Percentiles rank a stretch among this genome's conserved stretches.
Evolutionary conservation across 257 asterid species (phyloP).

Genomic region (Solanum neorickii): DNA sequence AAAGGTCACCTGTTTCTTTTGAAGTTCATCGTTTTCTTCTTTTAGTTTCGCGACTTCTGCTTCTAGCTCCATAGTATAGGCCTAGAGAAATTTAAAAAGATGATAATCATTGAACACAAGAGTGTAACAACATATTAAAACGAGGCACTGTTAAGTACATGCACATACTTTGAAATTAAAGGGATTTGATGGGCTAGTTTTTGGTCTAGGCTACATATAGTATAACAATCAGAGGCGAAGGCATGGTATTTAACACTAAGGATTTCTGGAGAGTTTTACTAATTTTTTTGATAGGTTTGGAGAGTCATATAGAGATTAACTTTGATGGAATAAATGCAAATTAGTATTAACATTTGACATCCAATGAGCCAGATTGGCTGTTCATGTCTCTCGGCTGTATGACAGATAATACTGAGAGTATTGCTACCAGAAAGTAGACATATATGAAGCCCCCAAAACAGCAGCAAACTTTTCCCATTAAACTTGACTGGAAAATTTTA

Average conservation of each 20-base stretch:
- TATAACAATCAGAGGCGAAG: neutral
- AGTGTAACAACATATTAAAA: neutral
- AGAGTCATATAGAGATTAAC: neutral
- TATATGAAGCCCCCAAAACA: neutral
- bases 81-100: slow-evolving; percentile 26
- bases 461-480: neutral
- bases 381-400: neutral
- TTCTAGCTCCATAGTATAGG: slow-evolving; percentile 80
- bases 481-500: neutral
- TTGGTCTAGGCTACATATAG: neutral
- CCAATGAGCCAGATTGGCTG: neutral
- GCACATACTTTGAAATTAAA: neutral
- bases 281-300: neutral
- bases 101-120: neutral
- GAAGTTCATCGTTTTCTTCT: slow-evolving; percentile 70
- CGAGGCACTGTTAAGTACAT: neutral
- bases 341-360: neutral
- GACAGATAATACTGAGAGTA: neutral
- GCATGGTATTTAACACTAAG: neutral
- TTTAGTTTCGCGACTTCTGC: slow-evolving; percentile 82
- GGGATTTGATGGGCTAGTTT: neutral
- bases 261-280: neutral
- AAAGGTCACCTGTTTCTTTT: slow-evolving; percentile 51
- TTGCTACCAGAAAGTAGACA: neutral
- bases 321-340: neutral